Evolutionary conservation across 2,329 filamentous ascomycete species (phyloP).

Genomic region (Fonsecaea nubica): DNA sequence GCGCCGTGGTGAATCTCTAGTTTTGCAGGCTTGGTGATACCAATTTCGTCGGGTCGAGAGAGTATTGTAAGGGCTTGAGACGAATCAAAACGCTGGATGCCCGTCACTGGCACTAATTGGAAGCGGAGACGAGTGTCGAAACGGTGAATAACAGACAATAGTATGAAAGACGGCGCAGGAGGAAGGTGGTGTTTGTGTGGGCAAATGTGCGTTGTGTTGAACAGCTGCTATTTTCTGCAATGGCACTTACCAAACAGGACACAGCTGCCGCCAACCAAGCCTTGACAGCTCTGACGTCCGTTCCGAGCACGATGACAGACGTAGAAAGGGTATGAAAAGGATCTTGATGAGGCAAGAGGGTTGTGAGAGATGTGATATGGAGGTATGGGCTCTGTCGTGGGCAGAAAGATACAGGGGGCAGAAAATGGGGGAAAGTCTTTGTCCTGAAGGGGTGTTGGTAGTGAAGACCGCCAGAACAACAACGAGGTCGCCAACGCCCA

Average conservation of each 20-base stretch:
- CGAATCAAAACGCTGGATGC: background rate
- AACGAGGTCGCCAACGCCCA: slow-evolving; percentile 2
- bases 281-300: background rate
- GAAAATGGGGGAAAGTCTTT: slow-evolving; percentile 1
- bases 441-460: background rate
- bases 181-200: background rate
- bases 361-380: slow-evolving; percentile 12
- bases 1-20: background rate
- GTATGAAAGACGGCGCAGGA: background rate
- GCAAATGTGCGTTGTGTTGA: background rate
- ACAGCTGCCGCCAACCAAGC: background rate
- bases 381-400: background rate
- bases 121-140: background rate
- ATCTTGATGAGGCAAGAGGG: background rate
- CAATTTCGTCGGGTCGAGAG: background rate
- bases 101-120: slow-evolving; percentile 5
- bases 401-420: slow-evolving; percentile 1
- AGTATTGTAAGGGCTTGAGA: background rate
- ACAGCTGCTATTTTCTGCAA: background rate
- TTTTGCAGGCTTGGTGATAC: background rate
- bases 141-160: background rate
- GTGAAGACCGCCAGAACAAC: background rate
- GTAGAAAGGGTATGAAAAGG: background rate
- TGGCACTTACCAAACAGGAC: slow-evolving; percentile 9
- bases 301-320: background rate